Conservation (phyloP, 345 rosid species). For the Lagerstroemia speciosa region DNA sequence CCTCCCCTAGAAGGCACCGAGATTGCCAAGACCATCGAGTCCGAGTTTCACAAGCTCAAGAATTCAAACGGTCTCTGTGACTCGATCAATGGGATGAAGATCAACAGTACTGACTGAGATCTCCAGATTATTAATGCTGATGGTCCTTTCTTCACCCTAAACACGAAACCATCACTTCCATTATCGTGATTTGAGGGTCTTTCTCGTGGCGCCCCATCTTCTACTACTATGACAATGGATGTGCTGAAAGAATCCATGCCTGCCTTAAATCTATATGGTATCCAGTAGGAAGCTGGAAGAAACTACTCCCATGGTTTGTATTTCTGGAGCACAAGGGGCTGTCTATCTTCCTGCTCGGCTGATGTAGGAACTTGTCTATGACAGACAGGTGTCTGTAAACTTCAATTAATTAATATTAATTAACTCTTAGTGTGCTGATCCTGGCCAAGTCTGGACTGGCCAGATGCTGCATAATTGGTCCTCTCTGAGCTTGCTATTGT, state of each 20-base stretch:
- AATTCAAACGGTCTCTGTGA: slow-evolving; percentile 29
- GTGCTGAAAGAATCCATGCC: background rate
- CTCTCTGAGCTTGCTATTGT: no score
- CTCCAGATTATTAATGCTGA: background rate
- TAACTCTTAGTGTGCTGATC: background rate
- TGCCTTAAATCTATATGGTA: background rate
- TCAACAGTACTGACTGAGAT: slow-evolving; percentile 17
- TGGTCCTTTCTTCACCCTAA: background rate
- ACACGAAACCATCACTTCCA: background rate
- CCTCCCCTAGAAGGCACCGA: slow-evolving; percentile 47
- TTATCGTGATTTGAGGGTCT: background rate
- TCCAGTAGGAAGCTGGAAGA: background rate
- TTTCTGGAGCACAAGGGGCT: background rate
- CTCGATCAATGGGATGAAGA: slow-evolving; percentile 24
- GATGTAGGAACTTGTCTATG: background rate
- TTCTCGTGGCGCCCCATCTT: no score
- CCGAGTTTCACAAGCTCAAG: slow-evolving; percentile 59
- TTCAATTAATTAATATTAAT: background rate
- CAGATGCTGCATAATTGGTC: no score
- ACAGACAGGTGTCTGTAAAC: background rate
- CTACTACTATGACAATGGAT: background rate
- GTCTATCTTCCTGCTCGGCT: background rate
- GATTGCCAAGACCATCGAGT: slow-evolving; percentile 65
- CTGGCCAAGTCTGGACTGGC: no score
- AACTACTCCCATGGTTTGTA: background rate